Base-by-base conservation (phyloP, 2,329 filamentous ascomycete species). In the Aplosporella prunicola region DNA sequence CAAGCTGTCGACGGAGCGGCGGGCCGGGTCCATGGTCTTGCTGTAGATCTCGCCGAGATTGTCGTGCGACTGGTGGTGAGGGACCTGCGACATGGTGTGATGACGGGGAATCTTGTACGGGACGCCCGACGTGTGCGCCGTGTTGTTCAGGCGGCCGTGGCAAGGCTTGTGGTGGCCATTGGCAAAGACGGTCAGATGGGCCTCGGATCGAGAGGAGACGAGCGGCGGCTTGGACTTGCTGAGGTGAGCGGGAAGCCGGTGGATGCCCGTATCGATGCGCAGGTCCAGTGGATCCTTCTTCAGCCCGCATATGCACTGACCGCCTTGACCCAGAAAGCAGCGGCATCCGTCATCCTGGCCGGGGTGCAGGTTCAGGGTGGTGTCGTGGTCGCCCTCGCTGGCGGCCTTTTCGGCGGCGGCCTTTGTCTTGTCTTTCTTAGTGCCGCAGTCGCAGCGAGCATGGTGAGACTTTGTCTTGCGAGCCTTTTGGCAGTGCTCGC, bases 381-480 rank as follows among this genome's bases (percentile, higher is more conserved):
- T 43, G 55, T 56, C 46, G 53, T 55, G 55, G 39, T 53, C 53
- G 38, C 35, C 45, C 52, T 57, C 53, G 56, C 56, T 53, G n/a
- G 38, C 57, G 54, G 51, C 52, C 47, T 58, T 68, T 51, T 66
- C 66, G 46, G 59, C 56, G n/a, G n/a, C n/a, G n/a, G n/a, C n/a
- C 45, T 61, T 60, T 43, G 63, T 52, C 51, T 66, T 67, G 68
- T 82, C 81, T 45, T 79, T 78, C 72, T 93, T 95, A 64, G 93
- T 85, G 59, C 86, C 88, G 63, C 91, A 98, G 64, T 96, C 88
- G 67, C 91, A 98, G 64, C 91, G 93, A 56, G 91, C 77, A 64
- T 96, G 91, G 47, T 89, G 85, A 42, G 88, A 81, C 53, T 91
- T 85, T 62, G 86, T 89, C 73, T 96, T 96, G 68, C 91, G 88